Conservation (phyloP, 2,329 filamentous ascomycete genomes). For the Penicillium janthinellum region DNA sequence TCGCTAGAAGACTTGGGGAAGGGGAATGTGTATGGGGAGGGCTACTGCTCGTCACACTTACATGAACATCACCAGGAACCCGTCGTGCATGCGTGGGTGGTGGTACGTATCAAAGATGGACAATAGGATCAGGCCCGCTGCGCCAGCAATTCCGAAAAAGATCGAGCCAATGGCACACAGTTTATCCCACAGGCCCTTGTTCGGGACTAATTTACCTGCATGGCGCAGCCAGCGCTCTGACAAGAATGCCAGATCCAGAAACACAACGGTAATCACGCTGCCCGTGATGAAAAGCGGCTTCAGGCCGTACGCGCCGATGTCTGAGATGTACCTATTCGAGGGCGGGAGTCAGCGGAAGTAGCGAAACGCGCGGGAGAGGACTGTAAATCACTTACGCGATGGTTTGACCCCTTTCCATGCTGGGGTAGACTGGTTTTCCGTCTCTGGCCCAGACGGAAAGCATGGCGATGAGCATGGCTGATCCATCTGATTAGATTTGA, state of each 20-base stretch:
- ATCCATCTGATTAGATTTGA: conserved; percentile 13
- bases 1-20: too few species aligned
- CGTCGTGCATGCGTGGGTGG: conserved; percentile 68
- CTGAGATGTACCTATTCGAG: conserved; percentile 47
- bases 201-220: conserved; percentile 73
- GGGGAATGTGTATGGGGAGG: too few species aligned
- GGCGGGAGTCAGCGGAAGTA: conserved; percentile 3
- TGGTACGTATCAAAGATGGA: conserved; percentile 81
- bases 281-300: conserved; percentile 67
- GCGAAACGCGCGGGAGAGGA: neutral
- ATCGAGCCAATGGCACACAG: conserved; percentile 42
- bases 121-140: conserved; percentile 76
- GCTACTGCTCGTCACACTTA: conserved; percentile 23
- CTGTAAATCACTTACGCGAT: conserved; percentile 51
- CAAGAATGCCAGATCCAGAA: conserved; percentile 78
- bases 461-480: conserved; percentile 63
- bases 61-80: conserved; percentile 82
- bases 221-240: conserved; percentile 86
- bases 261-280: conserved; percentile 66
- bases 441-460: conserved; percentile 57
- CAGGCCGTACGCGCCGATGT: conserved; percentile 60
- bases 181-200: conserved; percentile 54
- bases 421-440: conserved; percentile 55
- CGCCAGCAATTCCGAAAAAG: conserved; percentile 72
- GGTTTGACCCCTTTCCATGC: conserved; percentile 54